A percentile compares a stretch with the other conserved stretches of the same genome.
Evolutionary conservation across 345 rosid genomes (phyloP).

Genomic region (Alliaria petiolata): DNA sequence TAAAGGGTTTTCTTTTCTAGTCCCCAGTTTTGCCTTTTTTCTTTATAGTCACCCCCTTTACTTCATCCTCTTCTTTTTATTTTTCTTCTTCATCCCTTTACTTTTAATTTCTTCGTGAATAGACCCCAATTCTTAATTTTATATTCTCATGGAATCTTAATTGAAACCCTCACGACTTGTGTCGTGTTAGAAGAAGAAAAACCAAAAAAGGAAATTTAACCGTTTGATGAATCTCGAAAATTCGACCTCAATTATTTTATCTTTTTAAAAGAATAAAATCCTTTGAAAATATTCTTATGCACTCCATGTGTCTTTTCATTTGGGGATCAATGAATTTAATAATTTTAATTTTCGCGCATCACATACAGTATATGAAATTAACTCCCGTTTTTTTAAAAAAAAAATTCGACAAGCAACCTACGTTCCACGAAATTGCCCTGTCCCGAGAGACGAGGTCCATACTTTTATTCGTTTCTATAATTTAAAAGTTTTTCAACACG

Average conservation of each 20-base stretch:
- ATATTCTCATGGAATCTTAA: too few relatives aligned
- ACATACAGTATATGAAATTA: conserved; percentile 6
- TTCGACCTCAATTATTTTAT: too few relatives aligned
- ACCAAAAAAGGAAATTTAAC: too few relatives aligned
- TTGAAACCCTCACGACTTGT: too few relatives aligned
- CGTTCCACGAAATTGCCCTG: conserved; percentile 24
- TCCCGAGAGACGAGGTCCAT: conserved; percentile 25
- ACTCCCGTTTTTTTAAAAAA: background rate
- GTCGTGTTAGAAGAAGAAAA: too few relatives aligned
- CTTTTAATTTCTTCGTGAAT: too few relatives aligned
- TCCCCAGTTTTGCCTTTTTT: too few relatives aligned
- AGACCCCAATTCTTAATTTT: too few relatives aligned
- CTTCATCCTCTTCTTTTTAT: background rate
- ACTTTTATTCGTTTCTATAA: conserved; percentile 26
- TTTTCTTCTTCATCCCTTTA: too few relatives aligned
- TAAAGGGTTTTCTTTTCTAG: background rate
- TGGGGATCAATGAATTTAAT: background rate
- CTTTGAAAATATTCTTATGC: background rate
- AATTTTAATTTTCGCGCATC: background rate
- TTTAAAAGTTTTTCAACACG: background rate
- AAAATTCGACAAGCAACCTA: conserved; percentile 27
- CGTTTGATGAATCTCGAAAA: too few relatives aligned
- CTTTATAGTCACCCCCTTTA: background rate
- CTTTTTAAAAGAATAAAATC: too few relatives aligned
- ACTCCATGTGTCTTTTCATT: background rate